Base-by-base conservation (phyloP, 495 filamentous ascomycete genomes). In the Evansstolkia leycettana region DNA sequence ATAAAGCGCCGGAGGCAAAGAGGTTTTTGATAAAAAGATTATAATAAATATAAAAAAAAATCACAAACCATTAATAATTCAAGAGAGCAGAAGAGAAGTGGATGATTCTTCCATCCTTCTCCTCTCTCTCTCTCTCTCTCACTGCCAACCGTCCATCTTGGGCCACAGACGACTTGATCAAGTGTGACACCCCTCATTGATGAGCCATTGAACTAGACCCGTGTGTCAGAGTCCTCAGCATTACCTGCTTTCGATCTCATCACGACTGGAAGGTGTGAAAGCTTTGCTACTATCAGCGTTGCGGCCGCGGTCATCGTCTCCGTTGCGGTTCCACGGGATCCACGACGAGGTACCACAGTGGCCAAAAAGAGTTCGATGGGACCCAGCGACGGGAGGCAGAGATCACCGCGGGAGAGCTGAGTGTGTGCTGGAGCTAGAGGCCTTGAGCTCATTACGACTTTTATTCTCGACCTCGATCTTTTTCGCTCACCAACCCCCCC, bases 1-100 rank as follows among this genome's bases (percentile, higher is more conserved):
- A 43, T 45, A 48, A 54, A 50, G 50, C 45, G 48, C 48, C 47
- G 41, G 41, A 26, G 18, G 2, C 24, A 16, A 24, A 38, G 9
- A 5, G 31, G 34, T 10, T 28, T 15, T 30, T 37, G 20, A 23
- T 23, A 23, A 9, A 4, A 23, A 9, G 20, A 23, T 37, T 24
- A 37, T 37, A 18, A 33, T 16, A 32, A 30, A 15, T 17, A 28
- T 31, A 8, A 34, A 32, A 16, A 13, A 31, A 12, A 25, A 32
- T 16, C 12, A 26, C 20, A 19, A 37, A 34, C 35, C 32, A 35
- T 9, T 23, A 4, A n/a, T n/a, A n/a, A n/a, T n/a, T n/a, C n/a
- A n/a, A n/a, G n/a, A n/a, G n/a, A n/a, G n/a, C n/a, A n/a, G n/a
- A n/a, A 23, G 20, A 23, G 9, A 23, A 23, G 20, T 23, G 9